A percentile compares a stretch with the other conserved stretches of the same genome.
Conservation (phyloP, 2,329 filamentous ascomycete genomes). For the Chalaropsis ovoidea region DNA sequence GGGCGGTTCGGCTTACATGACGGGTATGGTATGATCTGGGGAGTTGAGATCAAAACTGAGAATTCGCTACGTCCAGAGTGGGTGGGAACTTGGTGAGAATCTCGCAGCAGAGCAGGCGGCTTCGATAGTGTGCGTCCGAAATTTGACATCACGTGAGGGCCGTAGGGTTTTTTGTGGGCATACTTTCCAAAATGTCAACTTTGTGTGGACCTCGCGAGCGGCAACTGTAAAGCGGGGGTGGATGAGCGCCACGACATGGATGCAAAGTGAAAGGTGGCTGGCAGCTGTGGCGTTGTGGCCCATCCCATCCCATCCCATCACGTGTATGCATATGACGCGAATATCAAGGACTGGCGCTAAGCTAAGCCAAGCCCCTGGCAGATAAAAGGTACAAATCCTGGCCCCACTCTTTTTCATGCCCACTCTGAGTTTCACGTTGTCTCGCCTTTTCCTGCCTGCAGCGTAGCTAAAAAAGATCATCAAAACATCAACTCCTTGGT, state of each 20-base stretch:
- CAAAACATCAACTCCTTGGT: slow-evolving; percentile 12
- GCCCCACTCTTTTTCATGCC: slow-evolving; percentile 22
- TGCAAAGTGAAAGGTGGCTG: background rate
- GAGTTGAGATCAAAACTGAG: slow-evolving; percentile 26
- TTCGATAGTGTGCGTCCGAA: slow-evolving; percentile 24
- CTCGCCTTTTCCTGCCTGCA: background rate
- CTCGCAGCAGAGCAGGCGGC: slow-evolving; percentile 21
- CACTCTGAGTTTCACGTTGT: slow-evolving; percentile 16
- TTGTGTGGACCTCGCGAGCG: slow-evolving; percentile 21
- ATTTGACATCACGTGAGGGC: slow-evolving; percentile 22
- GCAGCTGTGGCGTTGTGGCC: background rate
- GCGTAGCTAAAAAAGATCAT: slow-evolving; percentile 15
- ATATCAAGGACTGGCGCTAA: slow-evolving; percentile 13
- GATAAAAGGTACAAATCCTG: slow-evolving; percentile 20
- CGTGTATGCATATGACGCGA: slow-evolving; percentile 21
- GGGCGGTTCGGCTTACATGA: slow-evolving; percentile 24
- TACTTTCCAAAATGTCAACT: slow-evolving; percentile 17
- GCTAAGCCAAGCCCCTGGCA: slow-evolving; percentile 24
- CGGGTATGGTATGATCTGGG: slow-evolving; percentile 25
- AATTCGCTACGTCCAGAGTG: slow-evolving; percentile 25
- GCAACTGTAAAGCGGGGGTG: slow-evolving; percentile 17
- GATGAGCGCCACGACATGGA: background rate
- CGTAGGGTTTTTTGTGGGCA: slow-evolving; percentile 25
- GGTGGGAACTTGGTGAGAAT: slow-evolving; percentile 26
- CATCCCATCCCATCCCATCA: no score